Evolutionary conservation across 176 grass and related monocot species (phyloP).

Genomic region (Triticum turgidum): DNA sequence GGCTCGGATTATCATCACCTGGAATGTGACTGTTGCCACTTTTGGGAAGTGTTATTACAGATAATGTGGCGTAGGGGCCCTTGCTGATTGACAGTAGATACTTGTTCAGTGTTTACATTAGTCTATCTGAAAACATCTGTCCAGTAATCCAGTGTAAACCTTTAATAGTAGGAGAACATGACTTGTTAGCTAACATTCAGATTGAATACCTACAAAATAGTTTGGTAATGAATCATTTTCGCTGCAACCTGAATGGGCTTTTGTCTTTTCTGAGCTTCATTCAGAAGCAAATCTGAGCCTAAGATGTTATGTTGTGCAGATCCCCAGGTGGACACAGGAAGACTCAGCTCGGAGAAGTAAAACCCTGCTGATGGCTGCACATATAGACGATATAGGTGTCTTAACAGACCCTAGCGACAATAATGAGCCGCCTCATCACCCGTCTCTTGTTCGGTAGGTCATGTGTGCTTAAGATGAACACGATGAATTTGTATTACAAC

Average conservation of each 20-base stretch:
- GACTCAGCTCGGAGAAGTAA: conserved; percentile 5
- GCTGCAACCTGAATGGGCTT: background rate
- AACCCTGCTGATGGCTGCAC: conserved; percentile 32
- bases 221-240: background rate
- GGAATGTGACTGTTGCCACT: background rate
- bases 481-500: background rate
- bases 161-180: background rate
- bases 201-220: background rate
- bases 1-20: background rate
- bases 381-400: conserved; percentile 12
- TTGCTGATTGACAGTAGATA: background rate
- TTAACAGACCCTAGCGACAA: background rate
- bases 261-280: background rate
- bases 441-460: background rate
- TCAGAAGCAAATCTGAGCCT: background rate
- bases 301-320: conserved; percentile 17
- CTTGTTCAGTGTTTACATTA: background rate
- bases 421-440: background rate
- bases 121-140: background rate
- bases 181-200: background rate
- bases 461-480: background rate
- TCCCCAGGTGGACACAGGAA: conserved; percentile 15
- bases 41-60: background rate
- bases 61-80: background rate
- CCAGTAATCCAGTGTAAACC: background rate